A percentile compares a stretch with the other conserved stretches of the same genome.
These are phyloP conservation scores for Agastache rugosa DNA, from an alignment of 257 asterid genomes.

Conservation along the genomic window DNA sequence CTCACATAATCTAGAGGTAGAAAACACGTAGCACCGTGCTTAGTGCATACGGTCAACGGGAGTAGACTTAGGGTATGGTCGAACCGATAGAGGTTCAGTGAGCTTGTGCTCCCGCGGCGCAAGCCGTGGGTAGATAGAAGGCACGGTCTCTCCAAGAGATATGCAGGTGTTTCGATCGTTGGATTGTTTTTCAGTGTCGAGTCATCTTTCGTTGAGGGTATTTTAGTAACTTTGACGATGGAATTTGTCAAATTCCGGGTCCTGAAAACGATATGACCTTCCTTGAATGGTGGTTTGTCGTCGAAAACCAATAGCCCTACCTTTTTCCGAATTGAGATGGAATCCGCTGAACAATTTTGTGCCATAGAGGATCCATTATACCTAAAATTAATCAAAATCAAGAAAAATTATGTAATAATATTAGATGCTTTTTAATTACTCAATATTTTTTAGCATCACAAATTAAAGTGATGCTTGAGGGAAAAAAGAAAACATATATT, in stretches of 20 bases:
- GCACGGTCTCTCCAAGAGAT: neutral
- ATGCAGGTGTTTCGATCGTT: neutral
- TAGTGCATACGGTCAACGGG: constrained; percentile 35
- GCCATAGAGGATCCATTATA: neutral
- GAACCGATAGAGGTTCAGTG: neutral
- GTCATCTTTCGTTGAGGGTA: neutral
- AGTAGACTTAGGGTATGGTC: neutral
- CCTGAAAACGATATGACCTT: constrained; percentile 27
- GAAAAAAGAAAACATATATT: too few species aligned
- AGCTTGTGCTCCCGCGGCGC: neutral
- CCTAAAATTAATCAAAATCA: constrained; percentile 12
- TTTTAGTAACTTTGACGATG: neutral
- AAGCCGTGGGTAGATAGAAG: constrained; percentile 10
- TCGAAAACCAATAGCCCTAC: constrained; percentile 8
- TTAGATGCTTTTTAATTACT: neutral
- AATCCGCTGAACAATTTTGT: neutral
- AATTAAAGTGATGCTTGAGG: too few species aligned
- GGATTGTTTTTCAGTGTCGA: neutral
- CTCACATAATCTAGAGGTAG: constrained; percentile 35
- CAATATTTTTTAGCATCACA: too few species aligned
- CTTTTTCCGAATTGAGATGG: neutral
- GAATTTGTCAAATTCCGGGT: constrained; percentile 15
- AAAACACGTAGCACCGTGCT: constrained; percentile 39
- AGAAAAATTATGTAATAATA: neutral
- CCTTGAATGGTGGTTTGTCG: neutral